A percentile compares a stretch with the other conserved stretches of the same genome.
phyloP scores from a whole-genome alignment of 331 rosid genomes.

The Prunus yedoensis region DNA sequence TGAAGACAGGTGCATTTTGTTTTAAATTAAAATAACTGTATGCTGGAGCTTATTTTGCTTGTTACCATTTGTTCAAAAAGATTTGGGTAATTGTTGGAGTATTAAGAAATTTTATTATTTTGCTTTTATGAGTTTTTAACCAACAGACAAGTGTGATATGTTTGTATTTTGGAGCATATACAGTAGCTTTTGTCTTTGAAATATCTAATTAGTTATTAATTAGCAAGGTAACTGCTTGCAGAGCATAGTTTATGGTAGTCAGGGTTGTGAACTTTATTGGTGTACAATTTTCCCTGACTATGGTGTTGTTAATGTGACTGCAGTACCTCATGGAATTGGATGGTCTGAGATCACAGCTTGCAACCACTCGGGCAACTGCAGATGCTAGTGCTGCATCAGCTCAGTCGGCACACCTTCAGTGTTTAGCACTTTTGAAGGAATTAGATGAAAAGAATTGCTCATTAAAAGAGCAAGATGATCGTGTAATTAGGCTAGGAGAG shows the following conservation, averaged over 20 bases:
- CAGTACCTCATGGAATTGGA: slow-evolving; percentile 81
- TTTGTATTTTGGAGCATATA: neutral
- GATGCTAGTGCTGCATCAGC: slow-evolving; percentile 90
- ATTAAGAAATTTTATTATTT: neutral
- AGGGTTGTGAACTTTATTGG: neutral
- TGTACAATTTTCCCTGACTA: neutral
- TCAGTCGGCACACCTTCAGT: slow-evolving; percentile 70
- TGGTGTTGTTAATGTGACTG: slow-evolving; percentile 7
- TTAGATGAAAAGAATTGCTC: slow-evolving; percentile 66
- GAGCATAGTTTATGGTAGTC: neutral
- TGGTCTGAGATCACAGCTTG: slow-evolving; percentile 67
- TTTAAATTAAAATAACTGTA: too few species aligned
- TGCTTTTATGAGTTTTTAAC: neutral
- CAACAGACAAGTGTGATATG: neutral
- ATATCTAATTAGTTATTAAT: neutral
- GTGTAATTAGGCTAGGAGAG: slow-evolving; percentile 64
- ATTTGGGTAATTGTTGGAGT: neutral
- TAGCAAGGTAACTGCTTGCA: neutral
- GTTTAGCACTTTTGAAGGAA: slow-evolving; percentile 69
- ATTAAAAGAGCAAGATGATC: slow-evolving; percentile 73
- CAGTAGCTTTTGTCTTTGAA: too few species aligned
- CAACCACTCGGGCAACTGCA: slow-evolving; percentile 65
- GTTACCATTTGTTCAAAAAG: too few species aligned
- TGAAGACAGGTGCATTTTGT: too few species aligned
- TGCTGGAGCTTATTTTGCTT: too few species aligned